A percentile compares a stretch with the other conserved stretches of the same genome.
Conservation (phyloP, 306 rosid genomes). For the Pterocarpus macrocarpus region DNA sequence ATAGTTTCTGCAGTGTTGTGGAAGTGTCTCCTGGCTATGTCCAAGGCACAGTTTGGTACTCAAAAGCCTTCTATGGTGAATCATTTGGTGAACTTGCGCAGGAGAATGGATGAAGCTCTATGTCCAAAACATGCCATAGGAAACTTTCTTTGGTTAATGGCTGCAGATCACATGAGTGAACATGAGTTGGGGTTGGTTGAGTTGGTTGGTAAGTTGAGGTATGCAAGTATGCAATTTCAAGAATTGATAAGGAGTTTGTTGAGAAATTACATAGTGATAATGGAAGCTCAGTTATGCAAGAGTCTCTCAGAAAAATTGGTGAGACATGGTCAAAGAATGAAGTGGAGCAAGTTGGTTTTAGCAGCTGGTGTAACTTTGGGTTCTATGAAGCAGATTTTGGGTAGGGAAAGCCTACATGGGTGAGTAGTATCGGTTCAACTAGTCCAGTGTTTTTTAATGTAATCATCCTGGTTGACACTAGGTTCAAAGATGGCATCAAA, state of each 20-base stretch:
- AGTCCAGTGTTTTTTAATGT: conserved; percentile 30
- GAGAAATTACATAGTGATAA: conserved; percentile 12
- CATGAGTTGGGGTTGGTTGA: not conserved
- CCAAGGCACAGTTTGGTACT: conserved; percentile 34
- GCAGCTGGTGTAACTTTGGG: conserved; percentile 48
- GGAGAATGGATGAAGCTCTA: conserved; percentile 31
- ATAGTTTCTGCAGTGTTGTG: conserved; percentile 58
- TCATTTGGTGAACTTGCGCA: conserved; percentile 56
- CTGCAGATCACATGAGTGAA: conserved; percentile 3
- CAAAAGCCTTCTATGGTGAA: conserved; percentile 40
- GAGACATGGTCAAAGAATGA: not conserved
- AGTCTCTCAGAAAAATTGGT: not conserved
- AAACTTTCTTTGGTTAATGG: conserved; percentile 49
- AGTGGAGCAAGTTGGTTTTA: conserved; percentile 39
- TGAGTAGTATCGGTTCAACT: conserved; percentile 22
- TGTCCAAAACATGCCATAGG: conserved; percentile 48
- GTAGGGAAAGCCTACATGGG: conserved; percentile 53
- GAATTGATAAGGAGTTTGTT: not conserved
- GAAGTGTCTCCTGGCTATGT: conserved; percentile 53
- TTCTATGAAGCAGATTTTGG: conserved; percentile 52
- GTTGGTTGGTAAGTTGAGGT: conserved; percentile 37
- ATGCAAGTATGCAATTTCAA: conserved; percentile 20
- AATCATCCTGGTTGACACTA: conserved; percentile 11
- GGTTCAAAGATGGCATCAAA: conserved; percentile 46
- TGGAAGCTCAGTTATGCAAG: conserved; percentile 1